Conservation (phyloP, 768 basidiomycete species). For the Hemileccinum rubropunctum region DNA sequence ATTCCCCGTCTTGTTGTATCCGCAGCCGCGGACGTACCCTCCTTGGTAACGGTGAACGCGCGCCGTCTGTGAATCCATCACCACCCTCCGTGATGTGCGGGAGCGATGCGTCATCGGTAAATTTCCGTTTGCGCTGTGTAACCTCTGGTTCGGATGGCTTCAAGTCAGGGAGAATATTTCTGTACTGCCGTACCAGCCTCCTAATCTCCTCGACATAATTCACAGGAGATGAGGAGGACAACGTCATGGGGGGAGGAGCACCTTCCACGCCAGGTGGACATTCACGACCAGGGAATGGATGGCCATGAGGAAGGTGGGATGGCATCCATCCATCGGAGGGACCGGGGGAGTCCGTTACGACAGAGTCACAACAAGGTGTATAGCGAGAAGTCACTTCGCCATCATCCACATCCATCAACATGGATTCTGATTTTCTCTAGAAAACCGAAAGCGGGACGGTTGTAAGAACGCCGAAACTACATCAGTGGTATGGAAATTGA, state of each 20-base stretch:
- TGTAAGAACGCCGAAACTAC: background rate
- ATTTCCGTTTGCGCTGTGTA: conserved; percentile 20
- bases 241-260: background rate
- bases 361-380: background rate
- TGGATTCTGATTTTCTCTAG: conserved; percentile 8
- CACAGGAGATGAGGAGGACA: background rate
- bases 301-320: background rate
- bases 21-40: conserved; percentile 10
- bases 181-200: background rate
- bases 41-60: background rate
- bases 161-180: background rate
- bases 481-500: background rate
- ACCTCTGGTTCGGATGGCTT: background rate
- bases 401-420: conserved; percentile 13
- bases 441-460: background rate
- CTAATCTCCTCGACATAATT: background rate
- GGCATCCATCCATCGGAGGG: background rate
- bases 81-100: background rate
- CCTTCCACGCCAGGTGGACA: background rate
- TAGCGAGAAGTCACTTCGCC: background rate
- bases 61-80: background rate
- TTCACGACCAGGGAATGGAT: background rate
- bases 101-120: background rate
- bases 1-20: conserved; percentile 10
- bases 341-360: background rate